A percentile compares a stretch with the other conserved stretches of the same genome.
Conservation (phyloP, 345 rosid genomes). For the Ceriops tagal region DNA sequence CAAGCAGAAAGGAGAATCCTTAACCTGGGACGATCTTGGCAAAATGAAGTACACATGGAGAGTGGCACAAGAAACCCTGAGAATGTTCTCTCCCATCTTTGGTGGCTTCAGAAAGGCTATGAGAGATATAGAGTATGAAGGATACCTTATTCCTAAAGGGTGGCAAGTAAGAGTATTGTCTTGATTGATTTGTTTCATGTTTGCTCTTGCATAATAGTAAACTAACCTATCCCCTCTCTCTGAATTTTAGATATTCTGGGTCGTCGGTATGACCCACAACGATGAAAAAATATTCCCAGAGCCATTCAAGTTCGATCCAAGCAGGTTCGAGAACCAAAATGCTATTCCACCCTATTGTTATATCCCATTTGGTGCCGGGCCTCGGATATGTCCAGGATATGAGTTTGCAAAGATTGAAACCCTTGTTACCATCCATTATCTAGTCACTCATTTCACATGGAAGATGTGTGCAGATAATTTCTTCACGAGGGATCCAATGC, state of each 20-base stretch:
- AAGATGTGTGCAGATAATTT: slow-evolving; percentile 32
- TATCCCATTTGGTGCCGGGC: slow-evolving; percentile 47
- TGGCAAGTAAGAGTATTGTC: slow-evolving; percentile 42
- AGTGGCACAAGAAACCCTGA: slow-evolving; percentile 52
- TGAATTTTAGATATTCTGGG: slow-evolving; percentile 42
- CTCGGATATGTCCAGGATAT: slow-evolving; percentile 52
- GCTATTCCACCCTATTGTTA: slow-evolving; percentile 49
- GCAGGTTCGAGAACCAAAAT: slow-evolving; percentile 41
- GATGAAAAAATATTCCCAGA: slow-evolving; percentile 43
- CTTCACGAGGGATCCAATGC: slow-evolving; percentile 45
- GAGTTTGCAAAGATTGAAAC: slow-evolving; percentile 54
- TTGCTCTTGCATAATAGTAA: background rate
- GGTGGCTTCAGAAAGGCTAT: slow-evolving; percentile 46
- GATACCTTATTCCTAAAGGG: slow-evolving; percentile 47
- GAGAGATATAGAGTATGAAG: slow-evolving; percentile 36
- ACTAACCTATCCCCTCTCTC: background rate
- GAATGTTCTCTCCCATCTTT: slow-evolving; percentile 44
- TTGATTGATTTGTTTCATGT: background rate
- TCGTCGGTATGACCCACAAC: slow-evolving; percentile 42
- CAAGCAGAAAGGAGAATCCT: slow-evolving; percentile 34
- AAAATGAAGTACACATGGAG: slow-evolving; percentile 65
- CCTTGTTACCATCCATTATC: slow-evolving; percentile 39
- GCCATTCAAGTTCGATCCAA: slow-evolving; percentile 43
- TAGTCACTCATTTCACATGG: slow-evolving; percentile 49
- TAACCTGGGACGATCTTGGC: slow-evolving; percentile 52